Evolutionary conservation across 2,329 filamentous ascomycete species (phyloP).

Genomic region (Talaromyces sp.): DNA sequence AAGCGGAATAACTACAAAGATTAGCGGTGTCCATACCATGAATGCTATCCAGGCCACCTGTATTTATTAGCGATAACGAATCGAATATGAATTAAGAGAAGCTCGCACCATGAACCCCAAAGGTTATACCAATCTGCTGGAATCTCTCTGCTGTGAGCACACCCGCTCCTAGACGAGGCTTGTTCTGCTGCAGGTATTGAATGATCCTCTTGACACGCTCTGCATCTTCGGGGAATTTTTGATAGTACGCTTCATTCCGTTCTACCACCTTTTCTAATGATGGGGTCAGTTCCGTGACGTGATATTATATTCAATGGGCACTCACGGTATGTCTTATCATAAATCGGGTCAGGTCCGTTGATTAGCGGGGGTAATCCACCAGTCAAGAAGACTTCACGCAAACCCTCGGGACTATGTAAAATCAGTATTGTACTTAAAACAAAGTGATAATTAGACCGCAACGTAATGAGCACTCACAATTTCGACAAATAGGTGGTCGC

Average conservation of each 20-base stretch:
- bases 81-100: not conserved
- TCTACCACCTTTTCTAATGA: slow-evolving; percentile 57
- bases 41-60: slow-evolving; percentile 67
- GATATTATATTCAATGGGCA: slow-evolving; percentile 2
- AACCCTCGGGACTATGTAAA: slow-evolving; percentile 59
- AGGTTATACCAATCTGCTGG: slow-evolving; percentile 70
- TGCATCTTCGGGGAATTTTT: slow-evolving; percentile 79
- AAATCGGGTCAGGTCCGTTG: slow-evolving; percentile 69
- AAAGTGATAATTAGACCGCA: not conserved
- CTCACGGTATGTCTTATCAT: slow-evolving; percentile 62
- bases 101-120: slow-evolving; percentile 67
- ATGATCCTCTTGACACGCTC: slow-evolving; percentile 64
- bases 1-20: not conserved
- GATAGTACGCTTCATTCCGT: slow-evolving; percentile 76
- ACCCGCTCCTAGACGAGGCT: slow-evolving; percentile 66
- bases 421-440: not conserved
- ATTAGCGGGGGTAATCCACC: slow-evolving; percentile 79
- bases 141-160: slow-evolving; percentile 69
- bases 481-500: slow-evolving; percentile 78
- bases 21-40: slow-evolving; percentile 50
- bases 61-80: not conserved
- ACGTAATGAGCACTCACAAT: slow-evolving; percentile 43
- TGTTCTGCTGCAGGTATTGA: slow-evolving; percentile 59
- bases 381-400: slow-evolving; percentile 79
- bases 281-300: slow-evolving; percentile 18